phyloP scores from a whole-genome alignment of 1,284 basidiomycete genomes.

The Irpex sp. region DNA sequence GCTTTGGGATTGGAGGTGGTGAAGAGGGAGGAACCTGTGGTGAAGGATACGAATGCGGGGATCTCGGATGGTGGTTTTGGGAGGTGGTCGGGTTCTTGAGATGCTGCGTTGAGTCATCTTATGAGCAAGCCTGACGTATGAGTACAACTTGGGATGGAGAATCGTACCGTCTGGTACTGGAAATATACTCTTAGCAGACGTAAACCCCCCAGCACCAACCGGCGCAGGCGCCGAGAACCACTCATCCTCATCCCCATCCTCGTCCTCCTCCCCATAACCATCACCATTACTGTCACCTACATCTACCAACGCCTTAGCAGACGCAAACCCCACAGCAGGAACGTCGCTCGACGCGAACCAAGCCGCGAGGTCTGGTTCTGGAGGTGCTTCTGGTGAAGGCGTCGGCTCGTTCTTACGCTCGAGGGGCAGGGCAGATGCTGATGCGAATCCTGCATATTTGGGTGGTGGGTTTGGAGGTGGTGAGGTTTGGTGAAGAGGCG shows the following conservation, averaged over 20 bases:
- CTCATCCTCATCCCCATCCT: background rate
- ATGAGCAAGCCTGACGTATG: too few relatives aligned
- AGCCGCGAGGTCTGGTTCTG: conserved; percentile 42
- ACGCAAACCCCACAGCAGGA: conserved; percentile 19
- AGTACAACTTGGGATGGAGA: too few relatives aligned
- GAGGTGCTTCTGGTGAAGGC: conserved; percentile 38
- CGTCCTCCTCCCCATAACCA: background rate
- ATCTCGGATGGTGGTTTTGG: too few relatives aligned
- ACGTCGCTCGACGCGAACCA: conserved; percentile 45
- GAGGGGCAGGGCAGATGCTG: conserved; percentile 12
- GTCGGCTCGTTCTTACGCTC: conserved; percentile 23
- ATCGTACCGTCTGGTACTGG: background rate
- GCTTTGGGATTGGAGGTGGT: conserved; percentile 6
- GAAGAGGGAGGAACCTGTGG: conserved; percentile 4
- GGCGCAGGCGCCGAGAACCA: conserved; percentile 9
- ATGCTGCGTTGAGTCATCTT: background rate
- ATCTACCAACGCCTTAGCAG: conserved; percentile 16
- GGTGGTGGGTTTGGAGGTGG: background rate
- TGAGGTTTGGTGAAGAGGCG: too few relatives aligned
- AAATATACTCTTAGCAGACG: conserved; percentile 2
- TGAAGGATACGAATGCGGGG: conserved; percentile 32
- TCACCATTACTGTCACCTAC: too few relatives aligned
- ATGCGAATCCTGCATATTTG: conserved; percentile 21
- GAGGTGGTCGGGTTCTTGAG: background rate
- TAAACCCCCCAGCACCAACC: conserved; percentile 4